Base-by-base conservation (phyloP, 306 rosid species). In the Mimosa bimucronata region DNA sequence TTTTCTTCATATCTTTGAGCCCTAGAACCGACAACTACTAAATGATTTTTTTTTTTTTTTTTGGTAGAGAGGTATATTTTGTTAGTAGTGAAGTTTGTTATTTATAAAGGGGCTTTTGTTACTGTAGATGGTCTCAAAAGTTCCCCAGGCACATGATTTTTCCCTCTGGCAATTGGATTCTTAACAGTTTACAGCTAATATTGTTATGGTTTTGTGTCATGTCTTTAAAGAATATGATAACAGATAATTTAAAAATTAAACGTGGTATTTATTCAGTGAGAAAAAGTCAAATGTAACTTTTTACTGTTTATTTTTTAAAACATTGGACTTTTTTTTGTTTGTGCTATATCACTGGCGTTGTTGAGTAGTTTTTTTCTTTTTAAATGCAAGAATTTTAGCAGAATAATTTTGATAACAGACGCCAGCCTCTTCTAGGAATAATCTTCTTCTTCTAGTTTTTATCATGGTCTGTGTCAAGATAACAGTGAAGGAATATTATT, bases 71-170 rank as follows among this genome's bases (percentile, higher is more conserved):
- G 58, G 58, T 23, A 55, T 25, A 10, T 80, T 48, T 44, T 42
- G 53, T 60, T 76, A 62, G 69, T 29, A 34, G 67, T 25, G 5
- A 74, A 42, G 29, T 23, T 86, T 44, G 25, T n/a, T 57, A 71
- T 83, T 83, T 87, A 87, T 87, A 83, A 45, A 6, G 77, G 42
- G 30, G 7, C 71, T 81, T 81, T 41, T 12, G 16, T 48, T 18
- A 66, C 46, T 29, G 14, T 73, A 53, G 53, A 46, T 18, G 75
- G 23, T 70, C 48, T 34, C 19, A 15, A 15, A 74, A 58, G 46
- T 14, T 57, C 9, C 69, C n/a, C 30, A 71, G 26, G 14, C 40
- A 29, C 7, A 23, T 15, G 48, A 53, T 61, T 34, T 69, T 60
- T 52, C 52, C 42, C 57, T 52, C 76, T 40, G 37, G 9, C 40